Evolutionary conservation across 1,139 yeast genomes (phyloP).

Genomic region (Scheffersomyces segobiensis): DNA sequence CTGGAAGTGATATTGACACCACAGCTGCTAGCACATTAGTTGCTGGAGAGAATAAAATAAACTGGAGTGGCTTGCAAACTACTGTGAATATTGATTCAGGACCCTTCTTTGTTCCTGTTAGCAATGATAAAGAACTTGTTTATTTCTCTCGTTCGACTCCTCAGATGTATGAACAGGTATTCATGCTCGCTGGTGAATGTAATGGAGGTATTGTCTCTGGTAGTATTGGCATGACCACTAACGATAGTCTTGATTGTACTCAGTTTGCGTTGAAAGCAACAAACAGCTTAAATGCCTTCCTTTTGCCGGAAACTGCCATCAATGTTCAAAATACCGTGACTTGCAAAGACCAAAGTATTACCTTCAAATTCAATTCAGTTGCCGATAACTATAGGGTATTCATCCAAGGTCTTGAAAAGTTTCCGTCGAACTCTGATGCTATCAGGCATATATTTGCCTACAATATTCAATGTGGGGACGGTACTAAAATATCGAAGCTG

Average conservation of each 20-base stretch:
- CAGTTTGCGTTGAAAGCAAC: constrained; percentile 11
- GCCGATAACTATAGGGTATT: constrained; percentile 13
- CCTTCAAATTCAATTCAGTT: constrained; percentile 10
- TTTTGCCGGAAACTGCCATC: constrained; percentile 12
- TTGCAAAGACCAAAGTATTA: constrained; percentile 9
- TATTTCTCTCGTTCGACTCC: constrained; percentile 20
- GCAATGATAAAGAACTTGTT: constrained; percentile 10
- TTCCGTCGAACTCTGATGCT: constrained; percentile 4
- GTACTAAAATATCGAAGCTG: constrained; percentile 7
- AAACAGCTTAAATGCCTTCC: constrained; percentile 16
- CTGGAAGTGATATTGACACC: constrained; percentile 14
- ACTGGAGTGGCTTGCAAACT: constrained; percentile 14
- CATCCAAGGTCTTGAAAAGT: constrained; percentile 16
- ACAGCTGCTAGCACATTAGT: constrained; percentile 11
- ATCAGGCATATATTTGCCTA: constrained; percentile 14
- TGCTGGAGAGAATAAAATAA: constrained; percentile 7
- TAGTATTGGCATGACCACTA: constrained; percentile 11
- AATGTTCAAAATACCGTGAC: constrained; percentile 5
- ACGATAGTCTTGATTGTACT: constrained; percentile 14
- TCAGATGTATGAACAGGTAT: constrained; percentile 15
- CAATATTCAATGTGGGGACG: constrained; percentile 13
- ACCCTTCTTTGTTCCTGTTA: constrained; percentile 12
- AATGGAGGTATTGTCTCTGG: constrained; percentile 15
- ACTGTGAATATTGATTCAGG: constrained; percentile 11
- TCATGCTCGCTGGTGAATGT: constrained; percentile 16